Conservation (phyloP, 768 basidiomycete species). For the Leucocoprinus leucothites region DNA sequence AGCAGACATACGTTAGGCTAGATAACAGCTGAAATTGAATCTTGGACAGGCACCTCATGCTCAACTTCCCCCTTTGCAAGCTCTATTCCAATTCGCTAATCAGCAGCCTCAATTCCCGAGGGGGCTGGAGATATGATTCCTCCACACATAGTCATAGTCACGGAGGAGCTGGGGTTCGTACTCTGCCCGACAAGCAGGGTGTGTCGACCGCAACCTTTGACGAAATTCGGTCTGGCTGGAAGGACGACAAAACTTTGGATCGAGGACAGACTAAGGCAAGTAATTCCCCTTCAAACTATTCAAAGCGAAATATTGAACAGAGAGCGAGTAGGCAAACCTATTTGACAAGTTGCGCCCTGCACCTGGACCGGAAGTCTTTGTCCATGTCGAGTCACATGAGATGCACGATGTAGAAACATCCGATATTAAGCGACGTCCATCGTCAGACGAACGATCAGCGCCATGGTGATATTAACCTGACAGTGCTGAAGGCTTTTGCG, state of each 20-base stretch:
- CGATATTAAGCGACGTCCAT: no score
- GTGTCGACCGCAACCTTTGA: not conserved
- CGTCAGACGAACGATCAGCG: no score
- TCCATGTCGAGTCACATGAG: conserved; percentile 23
- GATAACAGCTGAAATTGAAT: no score
- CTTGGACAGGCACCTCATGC: conserved; percentile 29
- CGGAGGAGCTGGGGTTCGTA: not conserved
- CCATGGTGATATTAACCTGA: no score
- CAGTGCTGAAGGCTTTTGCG: no score
- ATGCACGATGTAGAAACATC: conserved; percentile 11
- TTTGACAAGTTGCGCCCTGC: not conserved
- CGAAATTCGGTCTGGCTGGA: not conserved
- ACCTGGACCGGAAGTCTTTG: conserved; percentile 16
- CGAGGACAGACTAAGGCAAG: not conserved
- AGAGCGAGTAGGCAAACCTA: not conserved
- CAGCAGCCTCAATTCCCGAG: conserved; percentile 34
- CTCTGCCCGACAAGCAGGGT: not conserved
- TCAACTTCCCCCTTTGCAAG: conserved; percentile 37
- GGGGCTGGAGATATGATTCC: conserved; percentile 23
- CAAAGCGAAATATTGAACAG: not conserved
- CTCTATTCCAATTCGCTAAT: conserved; percentile 40
- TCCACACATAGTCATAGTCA: not conserved
- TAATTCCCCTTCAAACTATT: not conserved
- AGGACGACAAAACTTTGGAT: not conserved
- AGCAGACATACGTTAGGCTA: no score